Base-by-base conservation (phyloP, 768 basidiomycete genomes). In the Pleurotus pulmonarius region DNA sequence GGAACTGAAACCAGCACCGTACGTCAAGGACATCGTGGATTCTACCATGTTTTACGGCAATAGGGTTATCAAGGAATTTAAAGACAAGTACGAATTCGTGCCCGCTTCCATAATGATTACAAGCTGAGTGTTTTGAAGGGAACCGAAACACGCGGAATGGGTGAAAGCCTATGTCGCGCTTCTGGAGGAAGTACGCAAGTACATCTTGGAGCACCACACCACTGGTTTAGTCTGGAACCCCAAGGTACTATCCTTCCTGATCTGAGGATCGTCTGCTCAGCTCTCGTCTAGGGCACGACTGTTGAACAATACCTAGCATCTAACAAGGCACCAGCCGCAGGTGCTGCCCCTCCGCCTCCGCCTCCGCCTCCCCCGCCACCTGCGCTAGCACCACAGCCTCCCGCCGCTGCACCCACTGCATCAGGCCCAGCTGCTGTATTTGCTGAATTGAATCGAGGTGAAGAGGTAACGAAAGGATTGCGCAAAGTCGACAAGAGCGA, bases 401-500 rank as follows among this genome's bases (percentile, higher is more conserved):
- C 78, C 1, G 58, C 79, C 2, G 62, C 67, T 0, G 56, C 67
- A 5, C 46, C 71, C 12, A 48, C 74, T 9, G 71, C 70, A 3
- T 83, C 83, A 2, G 87, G 88, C 11, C 79, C 81, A 13, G 84
- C 85, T 9, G 90, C 90, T 3, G 90, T 99, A 22, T 95, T 99
- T 56, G 92, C 94, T 1, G 83, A 93, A 55, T 73, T 99, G 46
- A 98, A 98, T 66, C 82, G 88, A 41, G 95, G 96, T 0, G 90
- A 86, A 59, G 86, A 88, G 3, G 87, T 99, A 34, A 98, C 96
- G 5, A 91, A 90, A 66, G 87, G 90, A 9, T 70, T 99, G 63
- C 86, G 89, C 62, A 98, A 97, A 69, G 97, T 99, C 25, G 92
- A 94, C 67, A 89, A 86, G 76, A 94, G 91, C 60, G 89, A 98